phyloP scores from a whole-genome alignment of 208 protist species.

The Leishmania guyanensis region DNA sequence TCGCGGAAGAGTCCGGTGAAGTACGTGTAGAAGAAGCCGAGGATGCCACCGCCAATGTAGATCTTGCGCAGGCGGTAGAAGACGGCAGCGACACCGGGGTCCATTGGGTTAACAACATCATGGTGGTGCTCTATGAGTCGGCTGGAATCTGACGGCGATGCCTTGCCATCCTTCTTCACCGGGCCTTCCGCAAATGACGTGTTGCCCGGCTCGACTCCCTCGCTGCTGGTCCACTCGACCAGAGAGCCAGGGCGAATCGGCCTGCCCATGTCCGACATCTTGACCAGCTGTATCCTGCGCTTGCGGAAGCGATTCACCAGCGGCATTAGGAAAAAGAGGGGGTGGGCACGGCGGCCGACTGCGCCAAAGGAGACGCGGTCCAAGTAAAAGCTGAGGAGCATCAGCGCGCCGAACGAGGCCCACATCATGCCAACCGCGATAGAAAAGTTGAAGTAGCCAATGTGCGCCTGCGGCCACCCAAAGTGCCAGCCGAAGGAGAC shows the following conservation, averaged over 20 bases:
- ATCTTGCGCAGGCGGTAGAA: conserved; percentile 61
- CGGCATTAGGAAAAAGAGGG: conserved; percentile 74
- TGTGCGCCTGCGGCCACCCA: conserved; percentile 39
- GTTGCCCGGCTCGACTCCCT: conserved; percentile 1
- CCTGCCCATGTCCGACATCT: conserved; percentile 38
- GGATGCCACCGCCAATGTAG: conserved; percentile 62
- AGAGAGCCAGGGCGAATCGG: conserved; percentile 27
- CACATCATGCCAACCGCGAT: conserved; percentile 79
- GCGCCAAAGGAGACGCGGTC: conserved; percentile 77
- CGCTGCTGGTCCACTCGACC: conserved; percentile 13
- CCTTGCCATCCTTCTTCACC: conserved; percentile 20
- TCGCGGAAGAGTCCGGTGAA: conserved; percentile 61
- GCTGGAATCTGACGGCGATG: not conserved
- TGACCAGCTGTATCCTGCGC: conserved; percentile 25
- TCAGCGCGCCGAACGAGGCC: conserved; percentile 63
- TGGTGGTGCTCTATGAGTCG: conserved; percentile 47
- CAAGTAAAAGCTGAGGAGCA: conserved; percentile 81
- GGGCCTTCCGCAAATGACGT: conserved; percentile 6
- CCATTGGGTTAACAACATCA: conserved; percentile 41
- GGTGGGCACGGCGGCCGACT: conserved; percentile 57
- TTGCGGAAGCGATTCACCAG: conserved; percentile 48
- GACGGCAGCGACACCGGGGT: conserved; percentile 37
- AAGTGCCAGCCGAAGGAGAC: conserved; percentile 41
- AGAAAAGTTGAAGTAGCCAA: conserved; percentile 51
- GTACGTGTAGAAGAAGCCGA: conserved; percentile 67